These are phyloP conservation scores for Melastoma candidum DNA, from an alignment of 441 rosid species.

Conservation along the genomic window DNA sequence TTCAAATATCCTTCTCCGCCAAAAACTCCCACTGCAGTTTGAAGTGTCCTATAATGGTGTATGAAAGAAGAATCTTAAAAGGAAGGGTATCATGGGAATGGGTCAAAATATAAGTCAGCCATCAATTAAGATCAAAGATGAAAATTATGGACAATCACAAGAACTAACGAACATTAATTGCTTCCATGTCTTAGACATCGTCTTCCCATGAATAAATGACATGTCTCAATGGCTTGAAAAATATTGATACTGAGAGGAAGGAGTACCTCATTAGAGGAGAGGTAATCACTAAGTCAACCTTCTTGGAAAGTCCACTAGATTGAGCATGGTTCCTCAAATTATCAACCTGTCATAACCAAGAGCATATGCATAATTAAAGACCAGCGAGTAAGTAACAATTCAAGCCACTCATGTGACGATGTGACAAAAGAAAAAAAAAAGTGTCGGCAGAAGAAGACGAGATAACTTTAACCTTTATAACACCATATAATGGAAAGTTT, in stretches of 20 bases:
- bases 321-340: conserved; percentile 38
- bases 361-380: too few relatives aligned
- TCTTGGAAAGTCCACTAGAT: conserved; percentile 24
- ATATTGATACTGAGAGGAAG: background rate
- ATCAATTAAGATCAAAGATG: too few relatives aligned
- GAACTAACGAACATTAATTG: too few relatives aligned
- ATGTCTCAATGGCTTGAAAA: background rate
- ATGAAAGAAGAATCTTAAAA: background rate
- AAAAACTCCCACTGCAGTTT: conserved; percentile 82
- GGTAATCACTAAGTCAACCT: conserved; percentile 30
- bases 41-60: conserved; percentile 48
- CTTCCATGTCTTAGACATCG: too few relatives aligned
- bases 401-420: too few relatives aligned
- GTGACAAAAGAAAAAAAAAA: too few relatives aligned
- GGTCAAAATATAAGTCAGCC: background rate
- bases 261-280: conserved; percentile 41
- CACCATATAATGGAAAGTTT: too few relatives aligned
- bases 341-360: conserved; percentile 21
- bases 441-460: too few relatives aligned
- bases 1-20: conserved; percentile 48
- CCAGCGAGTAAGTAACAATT: too few relatives aligned
- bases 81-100: background rate
- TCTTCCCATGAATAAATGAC: too few relatives aligned
- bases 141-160: too few relatives aligned
- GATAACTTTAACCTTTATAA: too few relatives aligned